These are phyloP conservation scores for Nemania diffusa DNA, from an alignment of 2,329 filamentous ascomycete species.

Conservation along the genomic window DNA sequence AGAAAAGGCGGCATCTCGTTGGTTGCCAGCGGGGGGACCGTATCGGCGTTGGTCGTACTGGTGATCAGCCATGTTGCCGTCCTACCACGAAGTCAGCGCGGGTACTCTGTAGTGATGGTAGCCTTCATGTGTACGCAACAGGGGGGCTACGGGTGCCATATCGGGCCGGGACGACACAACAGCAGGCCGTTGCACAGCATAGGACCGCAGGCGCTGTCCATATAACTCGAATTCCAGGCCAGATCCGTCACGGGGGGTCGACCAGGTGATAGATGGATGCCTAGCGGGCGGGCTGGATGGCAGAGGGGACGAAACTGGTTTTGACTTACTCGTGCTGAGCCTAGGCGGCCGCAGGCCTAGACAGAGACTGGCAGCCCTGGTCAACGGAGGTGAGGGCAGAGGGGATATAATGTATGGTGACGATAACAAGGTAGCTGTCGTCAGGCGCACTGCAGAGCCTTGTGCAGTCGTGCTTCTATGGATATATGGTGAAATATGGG, in stretches of 20 bases:
- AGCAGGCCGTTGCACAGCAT: constrained; percentile 31
- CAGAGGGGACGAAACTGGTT: constrained; percentile 1
- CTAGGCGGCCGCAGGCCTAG: constrained; percentile 51
- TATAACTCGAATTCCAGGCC: not conserved
- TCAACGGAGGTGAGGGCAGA: constrained; percentile 32
- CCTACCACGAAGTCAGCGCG: constrained; percentile 52
- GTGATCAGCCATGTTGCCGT: constrained; percentile 67
- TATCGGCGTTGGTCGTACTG: constrained; percentile 65
- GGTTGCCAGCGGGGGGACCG: constrained; percentile 65
- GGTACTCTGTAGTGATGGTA: constrained; percentile 42
- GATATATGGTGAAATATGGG: constrained; percentile 1
- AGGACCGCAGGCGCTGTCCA: constrained; percentile 3
- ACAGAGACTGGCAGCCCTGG: constrained; percentile 43
- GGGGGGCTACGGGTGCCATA: constrained; percentile 11
- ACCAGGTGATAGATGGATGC: constrained; percentile 17
- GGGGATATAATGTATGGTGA: constrained; percentile 32
- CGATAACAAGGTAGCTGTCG: constrained; percentile 41
- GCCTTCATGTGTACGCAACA: constrained; percentile 21
- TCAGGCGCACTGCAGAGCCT: constrained; percentile 29
- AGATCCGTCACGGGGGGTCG: constrained; percentile 16
- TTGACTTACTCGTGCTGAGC: constrained; percentile 47
- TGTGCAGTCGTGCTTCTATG: constrained; percentile 21
- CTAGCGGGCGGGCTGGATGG: not conserved
- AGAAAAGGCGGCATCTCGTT: constrained; percentile 94
- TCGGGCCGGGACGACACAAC: constrained; percentile 22